Base-by-base conservation (phyloP, 163 green algal species). In the Volvox carteri region DNA sequence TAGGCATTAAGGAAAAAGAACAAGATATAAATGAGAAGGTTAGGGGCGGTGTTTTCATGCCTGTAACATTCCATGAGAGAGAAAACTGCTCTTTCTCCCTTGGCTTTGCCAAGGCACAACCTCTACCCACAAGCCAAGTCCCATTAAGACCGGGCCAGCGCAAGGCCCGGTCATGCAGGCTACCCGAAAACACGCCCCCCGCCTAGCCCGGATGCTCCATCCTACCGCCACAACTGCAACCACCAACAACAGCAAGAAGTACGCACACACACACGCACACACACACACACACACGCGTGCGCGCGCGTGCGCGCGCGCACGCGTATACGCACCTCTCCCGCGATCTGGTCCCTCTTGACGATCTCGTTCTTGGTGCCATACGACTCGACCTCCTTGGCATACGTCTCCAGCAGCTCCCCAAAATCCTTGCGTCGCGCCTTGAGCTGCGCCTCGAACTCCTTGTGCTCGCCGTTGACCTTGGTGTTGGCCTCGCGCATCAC, bases 401-500 rank as follows among this genome's bases (percentile, higher is more conserved):
- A 96, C 52, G 87, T 52, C 70, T 94, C 92, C 30, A 96, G 88
- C 19, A 86, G 77, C 67, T 96, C 92, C 12, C 90, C 90, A 89
- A 95, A 94, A 37, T 92, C 90, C 42, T 91, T 93, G 42, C 95
- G 90, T 39, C 95, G 85, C 78, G 92, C 89, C 86, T 98, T 98
- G 25, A 98, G 91, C 73, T 90, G 86, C 21, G 86, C 50, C 89
- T 98, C 95, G 81, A 97, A 98, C 33, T 93, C 86, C 54, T 93
- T 91, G 86, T 98, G 94, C 94, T 98, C 95, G 35, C 86, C 67
- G 12, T 94, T 96, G 41, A 94, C 94, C 88, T 95, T 96, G 62
- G 92, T 89, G 50, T 90, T 93, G 4, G 95, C 95, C 39, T 97
- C 94, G 44, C 95, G 94, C 90, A 98, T 93, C 81, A 96, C 94